A percentile compares a stretch with the other conserved stretches of the same genome.
Conservation (phyloP, 768 basidiomycete species). For the Boletellus sp. region DNA sequence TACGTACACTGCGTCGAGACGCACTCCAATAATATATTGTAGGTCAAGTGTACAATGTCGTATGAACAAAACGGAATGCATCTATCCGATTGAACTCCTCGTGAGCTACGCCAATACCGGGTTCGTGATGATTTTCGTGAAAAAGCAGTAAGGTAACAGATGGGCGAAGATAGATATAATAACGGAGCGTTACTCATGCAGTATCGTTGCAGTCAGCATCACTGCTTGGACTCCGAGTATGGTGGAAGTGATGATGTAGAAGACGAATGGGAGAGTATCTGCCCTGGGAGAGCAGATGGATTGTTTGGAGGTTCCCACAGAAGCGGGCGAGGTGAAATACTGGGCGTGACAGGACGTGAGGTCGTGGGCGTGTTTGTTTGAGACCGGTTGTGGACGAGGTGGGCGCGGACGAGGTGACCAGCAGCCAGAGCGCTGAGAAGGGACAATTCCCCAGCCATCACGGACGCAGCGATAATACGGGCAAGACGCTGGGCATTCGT, state of each 20-base stretch:
- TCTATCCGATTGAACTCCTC: conserved; percentile 13
- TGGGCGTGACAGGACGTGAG: conserved; percentile 61
- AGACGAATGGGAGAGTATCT: conserved; percentile 31
- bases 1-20: not conserved
- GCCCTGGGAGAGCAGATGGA: conserved; percentile 2
- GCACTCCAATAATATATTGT: conserved; percentile 1
- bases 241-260: conserved; percentile 43
- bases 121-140: not conserved
- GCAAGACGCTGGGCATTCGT: conserved; percentile 88
- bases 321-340: conserved; percentile 22
- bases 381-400: conserved; percentile 89
- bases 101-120: not conserved
- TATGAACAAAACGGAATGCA: conserved; percentile 10
- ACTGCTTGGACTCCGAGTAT: conserved; percentile 33
- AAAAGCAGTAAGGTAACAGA: conserved; percentile 21
- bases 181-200: conserved; percentile 4
- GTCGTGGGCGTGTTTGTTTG: conserved; percentile 72
- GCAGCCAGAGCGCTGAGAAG: conserved; percentile 91
- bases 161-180: conserved; percentile 17
- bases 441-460: conserved; percentile 97
- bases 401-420: conserved; percentile 90
- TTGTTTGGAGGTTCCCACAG: conserved; percentile 24
- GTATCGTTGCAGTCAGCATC: conserved; percentile 1
- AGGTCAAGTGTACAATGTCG: conserved; percentile 12
- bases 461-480: conserved; percentile 82